Evolutionary conservation across 768 basidiomycete genomes (phyloP), one percentile per base, ranked within the genome.

Genomic region (Leccinellum rugosiceps): DNA sequence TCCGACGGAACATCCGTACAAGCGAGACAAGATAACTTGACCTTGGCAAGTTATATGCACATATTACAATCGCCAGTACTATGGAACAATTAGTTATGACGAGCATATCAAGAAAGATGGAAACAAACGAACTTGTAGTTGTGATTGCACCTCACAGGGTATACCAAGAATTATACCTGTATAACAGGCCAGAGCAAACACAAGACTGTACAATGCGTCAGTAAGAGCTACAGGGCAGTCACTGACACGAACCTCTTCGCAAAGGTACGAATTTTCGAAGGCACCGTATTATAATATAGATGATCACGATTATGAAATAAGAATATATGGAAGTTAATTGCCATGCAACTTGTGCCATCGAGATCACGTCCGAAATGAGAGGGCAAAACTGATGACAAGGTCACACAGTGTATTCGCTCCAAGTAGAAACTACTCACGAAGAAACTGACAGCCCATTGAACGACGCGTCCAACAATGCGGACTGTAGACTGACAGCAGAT

Each of bases 291-390:
- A 23, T 26, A 19, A 64, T 17, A 56, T 50, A 58, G 4, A 57
- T 10, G 31, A 67, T 25, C 15, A 14, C 55, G 26, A 51, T 50
- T 5, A 64, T 21, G 7, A 60, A 50, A 50, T 64, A 59, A 2
- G 58, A 67, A 17, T 56, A 58, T 47, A 65, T 50, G 10, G 32
- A 58, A 7, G 58, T 57, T 15, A 67, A 58, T 26, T 64, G 60
- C 19, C 49, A 58, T 51, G 53, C 47, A 8, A 60, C 58, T 10
- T 30, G 53, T 6, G 21, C 28, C 48, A 68, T 62, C 3, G 67
- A 64, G 2, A 68, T 19, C 15, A 68, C 60, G n/a, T 68, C 67
- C 9, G 60, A 61, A 41, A 68, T 41, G 23, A 68, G 44, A 1
- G 67, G 67, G 23, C 46, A 47, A 54, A 68, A 69, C 67, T 68